Conservation (phyloP, 2,329 filamentous ascomycete species). For the Didymella arachidicola region DNA sequence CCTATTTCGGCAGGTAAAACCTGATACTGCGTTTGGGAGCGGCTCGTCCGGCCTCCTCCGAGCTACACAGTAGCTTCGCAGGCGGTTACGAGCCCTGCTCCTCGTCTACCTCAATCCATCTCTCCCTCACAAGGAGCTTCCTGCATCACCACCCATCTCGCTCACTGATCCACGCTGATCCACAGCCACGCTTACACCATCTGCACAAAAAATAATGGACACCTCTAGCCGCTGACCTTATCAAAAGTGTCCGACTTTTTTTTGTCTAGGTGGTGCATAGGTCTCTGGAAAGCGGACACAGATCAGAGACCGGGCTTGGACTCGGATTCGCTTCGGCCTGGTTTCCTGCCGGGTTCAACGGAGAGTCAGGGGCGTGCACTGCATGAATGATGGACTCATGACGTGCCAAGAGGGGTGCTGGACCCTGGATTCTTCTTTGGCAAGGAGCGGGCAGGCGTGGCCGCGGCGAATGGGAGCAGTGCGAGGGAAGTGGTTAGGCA, state of each 20-base stretch:
- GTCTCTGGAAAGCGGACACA: not conserved
- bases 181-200: too few relatives aligned
- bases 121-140: not conserved
- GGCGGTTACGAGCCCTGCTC: not conserved
- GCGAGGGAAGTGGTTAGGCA: not conserved
- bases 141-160: not conserved
- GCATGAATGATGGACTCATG: constrained; percentile 4
- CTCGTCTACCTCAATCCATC: not conserved
- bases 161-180: not conserved
- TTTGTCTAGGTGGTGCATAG: too few relatives aligned
- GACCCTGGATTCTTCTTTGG: constrained; percentile 2
- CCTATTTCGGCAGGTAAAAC: constrained; percentile 26
- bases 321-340: not conserved
- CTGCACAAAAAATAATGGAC: too few relatives aligned
- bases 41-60: constrained; percentile 32
- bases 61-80: constrained; percentile 18
- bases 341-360: not conserved
- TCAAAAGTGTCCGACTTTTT: too few relatives aligned
- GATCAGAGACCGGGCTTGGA: not conserved
- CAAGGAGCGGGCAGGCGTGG: not conserved
- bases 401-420: constrained; percentile 1
- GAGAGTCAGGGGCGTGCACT: constrained; percentile 1
- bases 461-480: not conserved
- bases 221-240: too few relatives aligned
- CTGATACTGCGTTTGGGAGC: constrained; percentile 22